These are phyloP conservation scores for Phycomyces blakesleeanus DNA, from an alignment of 192 early-diverging fungal genomes.

Conservation along the genomic window DNA sequence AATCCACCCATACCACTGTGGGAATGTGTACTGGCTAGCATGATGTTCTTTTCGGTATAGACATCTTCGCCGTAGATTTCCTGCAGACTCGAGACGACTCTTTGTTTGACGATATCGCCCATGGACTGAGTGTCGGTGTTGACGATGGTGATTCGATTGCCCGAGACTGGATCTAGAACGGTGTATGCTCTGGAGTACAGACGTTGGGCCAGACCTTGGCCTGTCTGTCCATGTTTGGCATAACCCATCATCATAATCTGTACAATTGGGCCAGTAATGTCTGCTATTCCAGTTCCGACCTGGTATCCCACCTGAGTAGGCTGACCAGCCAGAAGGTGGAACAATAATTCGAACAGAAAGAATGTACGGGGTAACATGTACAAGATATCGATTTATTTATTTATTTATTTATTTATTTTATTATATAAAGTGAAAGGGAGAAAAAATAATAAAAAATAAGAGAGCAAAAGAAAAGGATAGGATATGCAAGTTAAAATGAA, in stretches of 20 bases:
- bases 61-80: neutral
- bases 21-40: slow-evolving; percentile 31
- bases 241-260: slow-evolving; percentile 37
- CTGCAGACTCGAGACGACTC: slow-evolving; percentile 14
- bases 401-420: too few relatives aligned
- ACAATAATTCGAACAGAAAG: slow-evolving; percentile 1
- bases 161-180: slow-evolving; percentile 12
- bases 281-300: slow-evolving; percentile 29
- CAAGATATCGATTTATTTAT: neutral
- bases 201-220: slow-evolving; percentile 21
- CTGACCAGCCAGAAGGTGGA: neutral
- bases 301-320: neutral
- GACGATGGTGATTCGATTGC: slow-evolving; percentile 21
- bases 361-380: neutral
- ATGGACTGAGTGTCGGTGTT: slow-evolving; percentile 34
- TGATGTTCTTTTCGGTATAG: slow-evolving; percentile 22
- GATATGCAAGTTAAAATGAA: neutral
- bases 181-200: slow-evolving; percentile 29
- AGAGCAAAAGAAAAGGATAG: neutral
- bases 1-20: slow-evolving; percentile 33
- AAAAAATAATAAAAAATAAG: too few relatives aligned
- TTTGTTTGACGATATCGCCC: slow-evolving; percentile 21
- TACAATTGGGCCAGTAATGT: slow-evolving; percentile 27
- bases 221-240: slow-evolving; percentile 25
- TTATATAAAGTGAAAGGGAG: neutral